These are phyloP conservation scores for Globisporangium okanoganense DNA, from an alignment of 352 stramenopile species.

Conservation along the genomic window DNA sequence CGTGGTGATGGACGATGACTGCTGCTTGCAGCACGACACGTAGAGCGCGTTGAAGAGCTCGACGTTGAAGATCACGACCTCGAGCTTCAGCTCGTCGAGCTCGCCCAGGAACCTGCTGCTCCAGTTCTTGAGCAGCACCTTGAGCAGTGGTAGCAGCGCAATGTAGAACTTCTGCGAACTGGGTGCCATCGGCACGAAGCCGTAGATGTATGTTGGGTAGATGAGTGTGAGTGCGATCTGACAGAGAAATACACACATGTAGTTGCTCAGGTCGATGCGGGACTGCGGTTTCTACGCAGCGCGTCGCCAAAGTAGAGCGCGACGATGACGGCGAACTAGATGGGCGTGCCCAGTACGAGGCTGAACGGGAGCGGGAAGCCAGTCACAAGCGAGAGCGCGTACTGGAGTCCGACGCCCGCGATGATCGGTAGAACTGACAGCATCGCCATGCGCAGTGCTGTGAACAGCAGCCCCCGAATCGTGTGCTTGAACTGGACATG, in stretches of 20 bases:
- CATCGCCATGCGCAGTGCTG: too few relatives aligned
- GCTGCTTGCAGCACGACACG: constrained; percentile 22
- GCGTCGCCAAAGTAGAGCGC: constrained; percentile 22
- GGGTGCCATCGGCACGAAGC: constrained; percentile 22
- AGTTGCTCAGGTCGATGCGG: constrained; percentile 19
- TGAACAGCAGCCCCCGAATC: too few relatives aligned
- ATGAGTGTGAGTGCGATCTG: constrained; percentile 35
- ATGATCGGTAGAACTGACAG: too few relatives aligned
- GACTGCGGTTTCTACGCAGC: constrained; percentile 18
- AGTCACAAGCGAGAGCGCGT: constrained; percentile 19
- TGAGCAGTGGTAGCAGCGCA: constrained; percentile 31
- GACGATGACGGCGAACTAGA: constrained; percentile 18
- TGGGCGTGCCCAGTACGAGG: constrained; percentile 19
- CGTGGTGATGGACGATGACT: constrained; percentile 12
- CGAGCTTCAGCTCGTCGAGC: constrained; percentile 19
- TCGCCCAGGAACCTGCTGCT: constrained; percentile 17
- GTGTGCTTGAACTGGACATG: too few relatives aligned
- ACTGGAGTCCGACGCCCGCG: constrained; percentile 16
- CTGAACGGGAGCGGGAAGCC: constrained; percentile 44
- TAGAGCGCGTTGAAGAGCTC: constrained; percentile 28
- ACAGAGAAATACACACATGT: constrained; percentile 23
- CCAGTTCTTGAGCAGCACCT: constrained; percentile 39
- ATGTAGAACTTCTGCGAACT: constrained; percentile 26
- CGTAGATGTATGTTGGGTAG: constrained; percentile 41
- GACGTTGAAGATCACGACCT: constrained; percentile 23